A percentile compares a stretch with the other conserved stretches of the same genome.
Evolutionary conservation across 345 rosid species (phyloP).

Genomic region (Salix arbutifolia): DNA sequence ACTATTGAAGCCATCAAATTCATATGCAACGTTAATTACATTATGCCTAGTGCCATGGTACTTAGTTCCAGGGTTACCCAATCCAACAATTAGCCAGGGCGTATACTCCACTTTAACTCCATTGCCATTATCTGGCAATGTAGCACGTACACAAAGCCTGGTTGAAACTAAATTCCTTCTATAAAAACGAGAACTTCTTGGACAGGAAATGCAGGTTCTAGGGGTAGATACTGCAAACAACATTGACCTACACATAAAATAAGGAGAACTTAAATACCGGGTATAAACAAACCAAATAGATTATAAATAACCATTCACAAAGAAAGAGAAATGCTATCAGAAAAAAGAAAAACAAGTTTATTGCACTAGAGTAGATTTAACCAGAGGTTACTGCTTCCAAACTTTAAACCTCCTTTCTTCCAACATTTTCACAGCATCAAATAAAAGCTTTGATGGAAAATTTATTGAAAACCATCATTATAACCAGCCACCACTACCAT

Average conservation of each 20-base stretch:
- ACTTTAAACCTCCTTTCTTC: not conserved
- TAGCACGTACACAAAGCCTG: slow-evolving; percentile 45
- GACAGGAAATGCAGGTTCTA: slow-evolving; percentile 35
- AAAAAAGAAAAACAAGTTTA: not conserved
- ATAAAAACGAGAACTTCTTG: slow-evolving; percentile 21
- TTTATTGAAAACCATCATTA: not conserved
- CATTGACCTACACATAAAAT: slow-evolving; percentile 50
- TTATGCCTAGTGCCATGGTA: slow-evolving; percentile 93
- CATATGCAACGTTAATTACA: slow-evolving; percentile 34
- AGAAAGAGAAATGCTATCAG: not conserved
- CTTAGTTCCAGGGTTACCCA: slow-evolving; percentile 94
- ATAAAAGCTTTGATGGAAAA: not conserved
- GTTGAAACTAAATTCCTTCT: slow-evolving; percentile 26
- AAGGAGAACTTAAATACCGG: not conserved
- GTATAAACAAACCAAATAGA: not conserved
- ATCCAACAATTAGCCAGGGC: slow-evolving; percentile 90
- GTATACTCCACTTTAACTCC: slow-evolving; percentile 65
- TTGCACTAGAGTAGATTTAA: not conserved
- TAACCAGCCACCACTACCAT: too few species aligned
- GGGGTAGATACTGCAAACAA: slow-evolving; percentile 53
- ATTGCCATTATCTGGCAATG: slow-evolving; percentile 31
- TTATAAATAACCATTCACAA: not conserved
- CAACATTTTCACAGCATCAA: not conserved
- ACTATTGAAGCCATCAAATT: not conserved
- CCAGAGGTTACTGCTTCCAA: not conserved